Conservation (phyloP, 129 eudicot genomes). For the Arctium minus region DNA sequence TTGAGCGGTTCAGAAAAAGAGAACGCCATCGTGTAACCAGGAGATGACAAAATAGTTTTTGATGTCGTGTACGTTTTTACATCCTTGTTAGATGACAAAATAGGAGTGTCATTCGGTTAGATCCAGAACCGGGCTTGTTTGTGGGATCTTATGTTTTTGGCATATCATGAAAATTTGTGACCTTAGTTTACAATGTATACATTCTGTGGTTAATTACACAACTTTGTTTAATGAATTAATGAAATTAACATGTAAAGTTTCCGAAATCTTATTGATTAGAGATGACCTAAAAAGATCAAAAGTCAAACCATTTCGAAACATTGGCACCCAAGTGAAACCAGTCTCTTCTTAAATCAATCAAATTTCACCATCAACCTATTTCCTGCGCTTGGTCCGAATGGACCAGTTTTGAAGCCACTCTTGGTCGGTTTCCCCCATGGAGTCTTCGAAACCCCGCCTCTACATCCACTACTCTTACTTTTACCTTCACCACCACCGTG, state of each 20-base stretch:
- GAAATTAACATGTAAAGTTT: background rate
- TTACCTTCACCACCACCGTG: conserved; percentile 98
- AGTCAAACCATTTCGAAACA: conserved; percentile 1
- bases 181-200: background rate
- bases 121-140: background rate
- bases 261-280: background rate
- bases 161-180: background rate
- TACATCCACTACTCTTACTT: conserved; percentile 80
- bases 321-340: background rate
- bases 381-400: conserved; percentile 59
- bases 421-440: conserved; percentile 94
- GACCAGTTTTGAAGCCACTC: conserved; percentile 75
- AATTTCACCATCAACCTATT: conserved; percentile 21
- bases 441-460: conserved; percentile 45
- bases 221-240: background rate
- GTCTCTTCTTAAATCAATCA: background rate
- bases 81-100: background rate
- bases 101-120: background rate
- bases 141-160: background rate
- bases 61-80: background rate
- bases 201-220: background rate
- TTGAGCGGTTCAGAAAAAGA: conserved; percentile 89
- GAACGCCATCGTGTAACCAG: conserved; percentile 88
- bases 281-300: conserved; percentile 7
- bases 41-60: conserved; percentile 38